Evolutionary conservation across 2,329 filamentous ascomycete genomes (phyloP).

Genomic region (Epichloe coenophiala): DNA sequence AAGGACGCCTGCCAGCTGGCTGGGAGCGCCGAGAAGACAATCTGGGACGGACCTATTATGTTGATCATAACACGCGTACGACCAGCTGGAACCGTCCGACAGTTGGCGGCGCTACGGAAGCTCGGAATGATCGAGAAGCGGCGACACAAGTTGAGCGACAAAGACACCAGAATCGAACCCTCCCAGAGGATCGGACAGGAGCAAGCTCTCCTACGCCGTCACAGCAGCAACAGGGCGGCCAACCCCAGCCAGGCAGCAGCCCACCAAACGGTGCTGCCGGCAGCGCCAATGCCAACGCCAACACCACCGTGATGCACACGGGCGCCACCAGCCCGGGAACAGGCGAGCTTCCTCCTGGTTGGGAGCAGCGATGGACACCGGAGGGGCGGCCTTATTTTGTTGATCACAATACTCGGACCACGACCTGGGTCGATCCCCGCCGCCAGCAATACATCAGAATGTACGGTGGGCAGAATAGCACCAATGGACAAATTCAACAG

Average conservation of each 20-base stretch:
- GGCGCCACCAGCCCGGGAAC: slow-evolving; percentile 85
- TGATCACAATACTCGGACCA: slow-evolving; percentile 95
- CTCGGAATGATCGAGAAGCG: slow-evolving; percentile 65
- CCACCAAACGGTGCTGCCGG: slow-evolving; percentile 10
- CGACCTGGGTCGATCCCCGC: slow-evolving; percentile 95
- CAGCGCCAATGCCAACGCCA: slow-evolving; percentile 26
- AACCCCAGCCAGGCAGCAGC: slow-evolving; percentile 22
- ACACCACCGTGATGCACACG: slow-evolving; percentile 81
- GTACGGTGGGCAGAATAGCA: slow-evolving; percentile 80
- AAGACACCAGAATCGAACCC: slow-evolving; percentile 85
- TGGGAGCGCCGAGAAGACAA: slow-evolving; percentile 97
- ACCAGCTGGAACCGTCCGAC: slow-evolving; percentile 93
- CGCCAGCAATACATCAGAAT: slow-evolving; percentile 97
- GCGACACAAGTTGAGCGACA: slow-evolving; percentile 88
- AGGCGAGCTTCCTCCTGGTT: slow-evolving; percentile 86
- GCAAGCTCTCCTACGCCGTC: slow-evolving; percentile 75
- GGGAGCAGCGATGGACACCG: slow-evolving; percentile 92
- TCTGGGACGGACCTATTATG: slow-evolving; percentile 89
- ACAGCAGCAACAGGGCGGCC: slow-evolving; percentile 25
- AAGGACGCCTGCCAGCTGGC: slow-evolving; percentile 79
- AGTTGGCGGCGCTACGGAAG: slow-evolving; percentile 59
- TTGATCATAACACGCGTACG: slow-evolving; percentile 92
- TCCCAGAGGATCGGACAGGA: slow-evolving; percentile 90
- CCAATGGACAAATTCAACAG: slow-evolving; percentile 81
- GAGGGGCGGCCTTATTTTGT: slow-evolving; percentile 95